Evolutionary conservation across 2,329 filamentous ascomycete genomes (phyloP).

Genomic region (Curvularia sp.): DNA sequence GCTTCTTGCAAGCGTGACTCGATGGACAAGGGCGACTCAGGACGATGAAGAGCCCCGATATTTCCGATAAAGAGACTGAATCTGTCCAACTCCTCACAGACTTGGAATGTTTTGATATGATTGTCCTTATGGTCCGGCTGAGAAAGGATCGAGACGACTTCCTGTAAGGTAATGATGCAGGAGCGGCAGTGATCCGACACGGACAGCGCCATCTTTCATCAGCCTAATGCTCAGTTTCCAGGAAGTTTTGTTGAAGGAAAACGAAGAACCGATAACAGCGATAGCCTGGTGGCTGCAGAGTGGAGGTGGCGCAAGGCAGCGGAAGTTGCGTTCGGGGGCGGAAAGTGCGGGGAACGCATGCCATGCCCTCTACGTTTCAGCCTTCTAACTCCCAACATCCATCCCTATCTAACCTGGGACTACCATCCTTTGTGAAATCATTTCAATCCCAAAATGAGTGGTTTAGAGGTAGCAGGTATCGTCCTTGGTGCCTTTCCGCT

Average conservation of each 20-base stretch:
- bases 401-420: neutral
- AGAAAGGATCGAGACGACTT: neutral
- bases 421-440: neutral
- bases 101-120: neutral
- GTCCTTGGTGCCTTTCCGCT: slow-evolving; percentile 1
- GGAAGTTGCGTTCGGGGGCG: neutral
- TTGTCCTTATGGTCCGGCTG: neutral
- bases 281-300: neutral
- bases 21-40: neutral
- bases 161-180: neutral
- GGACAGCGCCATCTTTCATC: neutral
- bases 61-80: slow-evolving; percentile 1
- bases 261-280: neutral
- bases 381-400: neutral
- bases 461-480: neutral
- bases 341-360: neutral
- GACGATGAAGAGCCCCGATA: neutral
- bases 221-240: neutral
- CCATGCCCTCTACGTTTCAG: neutral
- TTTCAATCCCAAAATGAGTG: neutral
- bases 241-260: neutral
- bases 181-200: neutral
- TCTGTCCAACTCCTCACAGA: neutral
- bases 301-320: neutral
- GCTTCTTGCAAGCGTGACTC: slow-evolving; percentile 1